Percentiles rank a stretch among this genome's conserved stretches.
These are phyloP conservation scores for Eustoma russellianum DNA, from an alignment of 257 asterid genomes.

Conservation along the genomic window DNA sequence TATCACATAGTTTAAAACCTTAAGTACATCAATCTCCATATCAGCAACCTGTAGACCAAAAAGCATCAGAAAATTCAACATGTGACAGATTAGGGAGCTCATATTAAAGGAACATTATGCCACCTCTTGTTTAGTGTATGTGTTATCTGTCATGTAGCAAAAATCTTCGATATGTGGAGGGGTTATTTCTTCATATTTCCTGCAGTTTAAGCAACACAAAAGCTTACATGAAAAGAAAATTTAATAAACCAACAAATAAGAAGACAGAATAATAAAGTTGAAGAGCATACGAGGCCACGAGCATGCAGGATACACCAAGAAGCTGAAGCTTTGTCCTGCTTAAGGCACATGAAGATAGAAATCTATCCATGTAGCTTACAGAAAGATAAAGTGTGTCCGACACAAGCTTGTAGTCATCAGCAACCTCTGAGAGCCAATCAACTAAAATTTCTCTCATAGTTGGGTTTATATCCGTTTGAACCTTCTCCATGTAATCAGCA, in stretches of 20 bases:
- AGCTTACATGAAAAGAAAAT: constrained; percentile 5
- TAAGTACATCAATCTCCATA: constrained; percentile 65
- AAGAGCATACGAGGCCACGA: constrained; percentile 70
- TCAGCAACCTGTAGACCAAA: constrained; percentile 31
- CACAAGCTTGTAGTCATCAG: constrained; percentile 66
- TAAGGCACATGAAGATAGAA: constrained; percentile 44
- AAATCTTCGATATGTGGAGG: constrained; percentile 80
- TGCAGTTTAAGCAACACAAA: constrained; percentile 27
- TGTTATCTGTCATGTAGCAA: constrained; percentile 79
- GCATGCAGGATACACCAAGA: constrained; percentile 88
- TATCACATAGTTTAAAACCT: constrained; percentile 49
- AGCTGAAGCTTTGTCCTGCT: constrained; percentile 69
- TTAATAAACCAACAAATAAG: constrained; percentile 1
- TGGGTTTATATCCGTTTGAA: constrained; percentile 55
- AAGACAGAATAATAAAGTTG: constrained; percentile 2
- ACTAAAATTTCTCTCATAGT: constrained; percentile 66
- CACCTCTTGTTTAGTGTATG: constrained; percentile 77
- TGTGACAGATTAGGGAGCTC: constrained; percentile 1
- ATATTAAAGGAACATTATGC: constrained; percentile 5
- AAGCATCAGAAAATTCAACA: background rate
- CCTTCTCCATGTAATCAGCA: constrained; percentile 61
- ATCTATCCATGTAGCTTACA: constrained; percentile 64
- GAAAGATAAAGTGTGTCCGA: constrained; percentile 71
- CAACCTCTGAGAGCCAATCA: constrained; percentile 91
- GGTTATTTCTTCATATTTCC: constrained; percentile 73